These are phyloP conservation scores for Toxicodendron radicans DNA, from an alignment of 345 rosid genomes.

Conservation along the genomic window DNA sequence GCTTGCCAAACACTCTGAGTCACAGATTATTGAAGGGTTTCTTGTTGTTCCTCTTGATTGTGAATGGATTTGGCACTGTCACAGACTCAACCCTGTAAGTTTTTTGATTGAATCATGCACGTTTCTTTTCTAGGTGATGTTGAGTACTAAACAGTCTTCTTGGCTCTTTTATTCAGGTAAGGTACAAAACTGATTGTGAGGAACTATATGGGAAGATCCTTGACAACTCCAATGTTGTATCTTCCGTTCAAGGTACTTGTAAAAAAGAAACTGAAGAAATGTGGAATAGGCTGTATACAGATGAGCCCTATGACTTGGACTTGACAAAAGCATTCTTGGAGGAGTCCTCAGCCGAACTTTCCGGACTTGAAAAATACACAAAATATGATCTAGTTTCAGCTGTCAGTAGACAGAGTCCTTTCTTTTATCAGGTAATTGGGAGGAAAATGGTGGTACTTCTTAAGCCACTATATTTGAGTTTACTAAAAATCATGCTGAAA, in stretches of 20 bases:
- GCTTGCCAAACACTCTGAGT: slow-evolving; percentile 61
- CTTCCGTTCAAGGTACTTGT: slow-evolving; percentile 57
- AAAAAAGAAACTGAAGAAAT: slow-evolving; percentile 51
- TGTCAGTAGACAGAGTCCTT: slow-evolving; percentile 86
- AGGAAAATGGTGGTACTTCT: background rate
- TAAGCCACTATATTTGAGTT: background rate
- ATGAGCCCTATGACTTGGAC: slow-evolving; percentile 72
- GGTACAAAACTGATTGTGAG: slow-evolving; percentile 79
- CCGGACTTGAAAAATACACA: slow-evolving; percentile 52
- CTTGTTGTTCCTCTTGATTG: slow-evolving; percentile 93
- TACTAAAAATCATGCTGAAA: background rate
- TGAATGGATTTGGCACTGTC: slow-evolving; percentile 99
- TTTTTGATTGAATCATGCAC: background rate
- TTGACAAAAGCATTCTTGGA: slow-evolving; percentile 29
- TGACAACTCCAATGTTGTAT: slow-evolving; percentile 58
- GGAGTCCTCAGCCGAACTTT: slow-evolving; percentile 33
- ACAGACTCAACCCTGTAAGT: slow-evolving; percentile 93
- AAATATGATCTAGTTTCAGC: slow-evolving; percentile 84
- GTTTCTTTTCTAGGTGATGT: background rate
- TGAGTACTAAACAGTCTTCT: slow-evolving; percentile 7
- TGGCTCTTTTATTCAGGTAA: slow-evolving; percentile 50
- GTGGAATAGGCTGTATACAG: slow-evolving; percentile 68
- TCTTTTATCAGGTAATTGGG: slow-evolving; percentile 74
- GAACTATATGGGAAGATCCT: slow-evolving; percentile 68
- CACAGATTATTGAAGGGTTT: slow-evolving; percentile 51